Conservation (phyloP, 2,329 filamentous ascomycete genomes). For the Epichloe gansuensis region DNA sequence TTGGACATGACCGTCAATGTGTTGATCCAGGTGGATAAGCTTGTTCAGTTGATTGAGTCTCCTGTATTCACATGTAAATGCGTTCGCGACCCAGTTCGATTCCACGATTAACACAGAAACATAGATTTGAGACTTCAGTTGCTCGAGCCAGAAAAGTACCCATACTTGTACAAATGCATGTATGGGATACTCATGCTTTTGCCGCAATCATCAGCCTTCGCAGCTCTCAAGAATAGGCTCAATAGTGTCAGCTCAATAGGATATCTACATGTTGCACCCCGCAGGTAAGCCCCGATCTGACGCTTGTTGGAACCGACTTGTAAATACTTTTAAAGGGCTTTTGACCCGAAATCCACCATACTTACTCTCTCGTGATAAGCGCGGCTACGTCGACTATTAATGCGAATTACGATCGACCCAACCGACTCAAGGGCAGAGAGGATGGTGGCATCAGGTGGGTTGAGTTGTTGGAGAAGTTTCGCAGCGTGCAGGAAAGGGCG, state of each 20-base stretch:
- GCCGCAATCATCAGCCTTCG: constrained; percentile 95
- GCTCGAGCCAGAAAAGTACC: constrained; percentile 87
- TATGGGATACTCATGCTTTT: constrained; percentile 95
- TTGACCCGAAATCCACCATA: not conserved
- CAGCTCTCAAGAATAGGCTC: constrained; percentile 86
- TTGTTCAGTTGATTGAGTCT: constrained; percentile 91
- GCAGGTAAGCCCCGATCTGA: constrained; percentile 48
- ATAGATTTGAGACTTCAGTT: constrained; percentile 85
- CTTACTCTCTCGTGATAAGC: constrained; percentile 15
- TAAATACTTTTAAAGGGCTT: not conserved
- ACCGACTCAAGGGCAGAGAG: constrained; percentile 68
- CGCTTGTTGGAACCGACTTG: not conserved
- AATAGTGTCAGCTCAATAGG: constrained; percentile 97
- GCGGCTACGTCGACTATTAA: constrained; percentile 34
- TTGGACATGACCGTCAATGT: constrained; percentile 98
- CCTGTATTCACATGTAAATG: constrained; percentile 88
- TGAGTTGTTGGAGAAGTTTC: constrained; percentile 90
- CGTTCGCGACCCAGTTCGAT: not conserved
- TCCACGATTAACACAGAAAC: not conserved
- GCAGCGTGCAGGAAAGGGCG: constrained; percentile 75
- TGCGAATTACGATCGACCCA: constrained; percentile 57
- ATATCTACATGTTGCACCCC: constrained; percentile 70
- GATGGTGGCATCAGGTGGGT: constrained; percentile 81
- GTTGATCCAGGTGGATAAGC: constrained; percentile 95
- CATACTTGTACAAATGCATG: constrained; percentile 92